phyloP scores from a whole-genome alignment of 768 basidiomycete species.

The Termitomyces sp. region DNA sequence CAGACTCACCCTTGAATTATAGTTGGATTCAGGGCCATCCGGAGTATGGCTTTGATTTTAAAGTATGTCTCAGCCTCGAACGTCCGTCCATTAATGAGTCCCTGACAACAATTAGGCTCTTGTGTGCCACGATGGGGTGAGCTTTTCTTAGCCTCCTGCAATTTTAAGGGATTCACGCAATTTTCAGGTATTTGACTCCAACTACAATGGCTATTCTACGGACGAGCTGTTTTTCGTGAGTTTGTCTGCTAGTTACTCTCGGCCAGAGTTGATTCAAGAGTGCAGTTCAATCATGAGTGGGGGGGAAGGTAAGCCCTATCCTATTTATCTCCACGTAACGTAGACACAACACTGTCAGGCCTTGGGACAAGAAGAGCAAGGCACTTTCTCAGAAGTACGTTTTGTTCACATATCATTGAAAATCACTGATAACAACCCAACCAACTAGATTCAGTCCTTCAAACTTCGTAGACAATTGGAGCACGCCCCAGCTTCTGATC shows the following conservation, averaged over 20 bases:
- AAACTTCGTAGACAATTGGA: constrained; percentile 80
- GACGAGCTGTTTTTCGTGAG: constrained; percentile 89
- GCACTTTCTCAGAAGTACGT: constrained; percentile 51
- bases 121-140: constrained; percentile 87
- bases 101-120: constrained; percentile 42
- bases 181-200: constrained; percentile 64
- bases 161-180: not conserved
- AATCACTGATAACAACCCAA: not conserved
- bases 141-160: not conserved
- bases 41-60: constrained; percentile 84
- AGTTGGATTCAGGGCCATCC: constrained; percentile 97
- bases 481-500: constrained; percentile 77
- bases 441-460: constrained; percentile 62
- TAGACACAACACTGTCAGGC: constrained; percentile 24
- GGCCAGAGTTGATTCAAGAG: not conserved
- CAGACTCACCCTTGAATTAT: constrained; percentile 1
- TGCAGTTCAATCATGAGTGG: constrained; percentile 83
- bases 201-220: constrained; percentile 80
- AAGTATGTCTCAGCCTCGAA: constrained; percentile 28
- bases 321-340: not conserved
- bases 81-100: not conserved
- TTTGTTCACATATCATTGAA: not conserved
- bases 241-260: not conserved
- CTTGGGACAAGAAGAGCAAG: constrained; percentile 62
- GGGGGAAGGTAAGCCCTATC: constrained; percentile 43